Conservation (phyloP, 495 filamentous ascomycete genomes). For the Astrothelium subdiscretum region DNA sequence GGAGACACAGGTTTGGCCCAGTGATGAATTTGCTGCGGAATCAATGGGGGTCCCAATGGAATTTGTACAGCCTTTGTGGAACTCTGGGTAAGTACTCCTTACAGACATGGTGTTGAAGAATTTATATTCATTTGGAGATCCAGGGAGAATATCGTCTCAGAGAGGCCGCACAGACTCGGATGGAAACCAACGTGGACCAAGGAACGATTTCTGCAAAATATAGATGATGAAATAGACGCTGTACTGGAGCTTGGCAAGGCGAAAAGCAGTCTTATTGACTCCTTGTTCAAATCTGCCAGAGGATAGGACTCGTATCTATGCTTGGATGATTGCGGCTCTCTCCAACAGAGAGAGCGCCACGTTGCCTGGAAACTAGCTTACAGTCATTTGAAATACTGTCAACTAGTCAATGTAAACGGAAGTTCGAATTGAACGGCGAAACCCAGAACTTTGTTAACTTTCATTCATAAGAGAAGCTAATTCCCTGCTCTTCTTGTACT, state of each 20-base stretch:
- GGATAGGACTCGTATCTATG: not conserved
- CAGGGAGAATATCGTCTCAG: not conserved
- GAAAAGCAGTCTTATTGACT: not conserved
- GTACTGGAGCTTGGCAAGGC: not conserved
- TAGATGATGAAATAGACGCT: not conserved
- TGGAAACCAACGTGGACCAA: not conserved
- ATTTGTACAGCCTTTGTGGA: slow-evolving; percentile 2
- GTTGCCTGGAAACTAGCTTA: too few species aligned
- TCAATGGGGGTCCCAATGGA: not conserved
- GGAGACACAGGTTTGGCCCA: not conserved
- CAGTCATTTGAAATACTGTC: too few species aligned
- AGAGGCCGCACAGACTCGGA: not conserved
- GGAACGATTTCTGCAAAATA: not conserved
- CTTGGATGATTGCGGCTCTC: not conserved
- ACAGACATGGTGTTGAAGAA: not conserved
- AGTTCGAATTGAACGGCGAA: too few species aligned
- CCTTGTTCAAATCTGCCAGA: not conserved
- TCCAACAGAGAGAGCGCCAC: too few species aligned
- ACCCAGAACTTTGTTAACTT: too few species aligned
- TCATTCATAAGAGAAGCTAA: too few species aligned
- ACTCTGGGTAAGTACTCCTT: slow-evolving; percentile 11
- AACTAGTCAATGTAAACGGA: too few species aligned
- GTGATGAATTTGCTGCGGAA: not conserved
- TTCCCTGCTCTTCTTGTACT: too few species aligned
- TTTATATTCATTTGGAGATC: not conserved